These are phyloP conservation scores for Tolypocladium pustulatum DNA, from an alignment of 2,329 filamentous ascomycete genomes.

Conservation along the genomic window DNA sequence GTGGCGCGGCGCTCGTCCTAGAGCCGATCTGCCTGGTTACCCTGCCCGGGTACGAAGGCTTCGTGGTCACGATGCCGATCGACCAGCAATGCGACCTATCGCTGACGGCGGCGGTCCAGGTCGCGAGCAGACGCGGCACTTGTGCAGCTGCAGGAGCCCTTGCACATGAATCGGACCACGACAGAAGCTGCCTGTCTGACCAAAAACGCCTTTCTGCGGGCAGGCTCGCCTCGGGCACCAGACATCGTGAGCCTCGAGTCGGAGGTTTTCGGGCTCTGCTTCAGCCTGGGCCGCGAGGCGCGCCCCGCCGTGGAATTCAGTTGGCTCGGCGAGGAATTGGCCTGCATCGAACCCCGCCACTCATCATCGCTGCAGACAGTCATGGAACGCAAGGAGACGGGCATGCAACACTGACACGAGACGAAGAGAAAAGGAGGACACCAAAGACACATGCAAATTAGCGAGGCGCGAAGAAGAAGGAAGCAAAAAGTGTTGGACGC, in stretches of 20 bases:
- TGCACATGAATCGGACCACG: background rate
- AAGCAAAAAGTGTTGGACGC: background rate
- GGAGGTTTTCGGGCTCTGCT: background rate
- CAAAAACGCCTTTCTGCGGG: background rate
- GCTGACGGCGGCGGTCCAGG: background rate
- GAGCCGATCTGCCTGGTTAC: background rate
- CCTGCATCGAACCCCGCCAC: background rate
- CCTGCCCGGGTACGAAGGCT: background rate
- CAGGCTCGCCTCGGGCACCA: background rate
- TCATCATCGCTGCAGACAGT: background rate
- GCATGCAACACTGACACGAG: background rate
- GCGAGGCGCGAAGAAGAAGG: background rate
- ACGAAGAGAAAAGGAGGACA: background rate
- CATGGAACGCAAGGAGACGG: background rate
- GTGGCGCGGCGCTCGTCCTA: background rate
- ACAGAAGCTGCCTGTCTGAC: background rate
- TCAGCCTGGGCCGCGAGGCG: background rate
- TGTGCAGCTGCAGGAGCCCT: background rate
- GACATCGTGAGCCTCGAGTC: background rate
- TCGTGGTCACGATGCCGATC: background rate
- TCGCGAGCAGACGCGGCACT: background rate
- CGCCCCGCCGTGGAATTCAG: background rate
- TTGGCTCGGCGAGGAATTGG: background rate
- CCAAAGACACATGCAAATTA: background rate
- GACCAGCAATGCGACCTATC: background rate